Conservation (phyloP, 75 land plant genomes). For the Pinus tabuliformis region DNA sequence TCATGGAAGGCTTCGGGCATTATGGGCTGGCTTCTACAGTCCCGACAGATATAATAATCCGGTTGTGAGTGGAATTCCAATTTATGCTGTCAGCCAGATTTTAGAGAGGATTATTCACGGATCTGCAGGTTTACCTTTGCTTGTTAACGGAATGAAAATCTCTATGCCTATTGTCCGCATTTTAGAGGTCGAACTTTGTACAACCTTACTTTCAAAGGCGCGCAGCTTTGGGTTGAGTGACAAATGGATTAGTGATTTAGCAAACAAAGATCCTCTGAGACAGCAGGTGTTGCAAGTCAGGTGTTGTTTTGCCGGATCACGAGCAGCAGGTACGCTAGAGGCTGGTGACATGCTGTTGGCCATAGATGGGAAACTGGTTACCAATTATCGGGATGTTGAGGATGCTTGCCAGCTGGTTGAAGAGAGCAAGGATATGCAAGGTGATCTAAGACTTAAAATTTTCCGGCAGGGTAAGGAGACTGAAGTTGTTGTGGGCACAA, state of each 20-base stretch:
- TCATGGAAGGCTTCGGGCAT: slow-evolving; percentile 19
- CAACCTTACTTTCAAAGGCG: slow-evolving; percentile 88
- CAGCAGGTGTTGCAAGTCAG: slow-evolving; percentile 83
- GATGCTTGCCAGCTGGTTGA: slow-evolving; percentile 56
- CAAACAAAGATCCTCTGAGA: slow-evolving; percentile 75
- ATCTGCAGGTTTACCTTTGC: slow-evolving; percentile 46
- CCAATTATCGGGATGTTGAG: slow-evolving; percentile 81
- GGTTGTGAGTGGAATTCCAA: slow-evolving; percentile 82
- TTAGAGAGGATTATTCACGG: slow-evolving; percentile 69
- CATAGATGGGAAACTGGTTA: slow-evolving; percentile 63
- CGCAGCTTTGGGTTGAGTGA: slow-evolving; percentile 87
- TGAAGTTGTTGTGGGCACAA: slow-evolving; percentile 67
- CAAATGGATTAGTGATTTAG: slow-evolving; percentile 79
- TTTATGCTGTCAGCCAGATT: slow-evolving; percentile 67
- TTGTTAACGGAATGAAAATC: slow-evolving; percentile 66
- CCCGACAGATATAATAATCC: slow-evolving; percentile 65
- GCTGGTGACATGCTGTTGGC: slow-evolving; percentile 91
- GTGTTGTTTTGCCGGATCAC: slow-evolving; percentile 85
- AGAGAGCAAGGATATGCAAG: slow-evolving; percentile 10
- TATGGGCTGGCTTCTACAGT: slow-evolving; percentile 52
- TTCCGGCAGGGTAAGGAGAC: slow-evolving; percentile 59
- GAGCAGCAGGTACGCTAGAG: slow-evolving; percentile 61
- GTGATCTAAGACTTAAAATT: slow-evolving; percentile 51
- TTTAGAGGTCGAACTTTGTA: slow-evolving; percentile 85
- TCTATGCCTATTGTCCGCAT: slow-evolving; percentile 75